Base-by-base conservation (phyloP, 768 basidiomycete genomes). In the Pisolithus sp. region DNA sequence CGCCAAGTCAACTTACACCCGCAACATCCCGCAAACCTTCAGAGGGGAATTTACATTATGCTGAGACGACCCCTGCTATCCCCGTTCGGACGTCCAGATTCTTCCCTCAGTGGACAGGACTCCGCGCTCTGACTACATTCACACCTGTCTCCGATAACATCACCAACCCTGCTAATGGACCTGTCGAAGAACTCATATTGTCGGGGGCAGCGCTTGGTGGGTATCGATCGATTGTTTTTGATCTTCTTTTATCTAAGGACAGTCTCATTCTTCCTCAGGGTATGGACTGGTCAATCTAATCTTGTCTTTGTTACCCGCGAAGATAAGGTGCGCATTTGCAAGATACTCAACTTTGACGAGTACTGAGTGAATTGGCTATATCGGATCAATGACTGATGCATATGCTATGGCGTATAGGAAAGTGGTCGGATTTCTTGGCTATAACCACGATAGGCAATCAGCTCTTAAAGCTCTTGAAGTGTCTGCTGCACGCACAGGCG, bases 221-320 rank as follows among this genome's bases (percentile, higher is more conserved):
- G 28, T 30, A 30, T 30, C 28, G 4, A 30, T 30, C 7, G 4
- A 73, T 44, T 58, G 68, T 15, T 31, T 39, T 17, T 34, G 20
- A 37, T 43, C 18, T 3, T n/a, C 24, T 45, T 31, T 31, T 10
- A 7, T 31, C 30, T 31, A 31, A 31, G 30, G 30, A 31, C 7
- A 45, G 10, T 55, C 53, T 18, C 40, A 41, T 18, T 6, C n/a
- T n/a, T n/a, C 52, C 44, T 28, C 44, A 30, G 76, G 79, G 0
- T 83, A 72, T 59, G 86, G 87, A 0, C 62, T 91, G 21, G 91
- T 91, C 69, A 90, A 90, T 61, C 76, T 91, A 45, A 82, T 89
- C 9, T 82, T 91, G 53, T 89, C 86, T 3, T 65, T 91, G 17
- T 68, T 91, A 13, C 89, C 89, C 17, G 81, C 81, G 54, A 82